phyloP scores from a whole-genome alignment of 441 rosid genomes.

The Caryocar brasiliense region DNA sequence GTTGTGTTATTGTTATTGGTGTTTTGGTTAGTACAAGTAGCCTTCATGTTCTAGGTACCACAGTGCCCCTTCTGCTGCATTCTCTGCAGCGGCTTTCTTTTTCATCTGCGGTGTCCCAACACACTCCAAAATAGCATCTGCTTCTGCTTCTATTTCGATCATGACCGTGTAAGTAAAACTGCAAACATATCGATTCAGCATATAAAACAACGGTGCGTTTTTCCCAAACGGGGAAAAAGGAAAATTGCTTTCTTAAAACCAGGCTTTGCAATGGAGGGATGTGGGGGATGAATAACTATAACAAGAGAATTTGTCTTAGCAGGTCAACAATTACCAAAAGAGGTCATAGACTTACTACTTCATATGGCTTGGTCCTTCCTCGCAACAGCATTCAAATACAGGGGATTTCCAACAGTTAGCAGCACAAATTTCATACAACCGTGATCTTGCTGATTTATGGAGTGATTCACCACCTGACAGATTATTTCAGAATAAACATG shows the following conservation, averaged over 20 bases:
- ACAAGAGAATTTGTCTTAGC: too few relatives aligned
- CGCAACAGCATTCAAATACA: conserved; percentile 53
- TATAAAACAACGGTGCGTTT: not conserved
- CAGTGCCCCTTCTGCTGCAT: conserved; percentile 76
- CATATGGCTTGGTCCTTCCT: conserved; percentile 74
- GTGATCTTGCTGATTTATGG: conserved; percentile 46
- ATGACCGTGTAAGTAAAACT: conserved; percentile 64
- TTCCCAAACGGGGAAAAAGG: too few relatives aligned
- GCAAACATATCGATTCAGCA: conserved; percentile 13
- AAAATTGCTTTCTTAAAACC: too few relatives aligned
- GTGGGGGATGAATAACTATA: too few relatives aligned
- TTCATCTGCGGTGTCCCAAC: conserved; percentile 36
- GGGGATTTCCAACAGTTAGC: conserved; percentile 78
- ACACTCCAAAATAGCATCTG: conserved; percentile 48
- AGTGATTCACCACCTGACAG: conserved; percentile 39
- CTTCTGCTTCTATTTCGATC: conserved; percentile 46
- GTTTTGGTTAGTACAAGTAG: too few relatives aligned
- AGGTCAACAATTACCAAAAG: not conserved
- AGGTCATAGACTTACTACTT: conserved; percentile 42
- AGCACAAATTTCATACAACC: conserved; percentile 56
- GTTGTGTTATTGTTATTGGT: too few relatives aligned
- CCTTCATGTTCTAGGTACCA: conserved; percentile 59
- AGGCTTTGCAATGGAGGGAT: too few relatives aligned
- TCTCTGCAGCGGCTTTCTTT: conserved; percentile 82
- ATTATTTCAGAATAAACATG: conserved; percentile 5